A percentile compares a stretch with the other conserved stretches of the same genome.
Evolutionary conservation across 148 eudicot species (phyloP).

Genomic region (Spergularia marina): DNA sequence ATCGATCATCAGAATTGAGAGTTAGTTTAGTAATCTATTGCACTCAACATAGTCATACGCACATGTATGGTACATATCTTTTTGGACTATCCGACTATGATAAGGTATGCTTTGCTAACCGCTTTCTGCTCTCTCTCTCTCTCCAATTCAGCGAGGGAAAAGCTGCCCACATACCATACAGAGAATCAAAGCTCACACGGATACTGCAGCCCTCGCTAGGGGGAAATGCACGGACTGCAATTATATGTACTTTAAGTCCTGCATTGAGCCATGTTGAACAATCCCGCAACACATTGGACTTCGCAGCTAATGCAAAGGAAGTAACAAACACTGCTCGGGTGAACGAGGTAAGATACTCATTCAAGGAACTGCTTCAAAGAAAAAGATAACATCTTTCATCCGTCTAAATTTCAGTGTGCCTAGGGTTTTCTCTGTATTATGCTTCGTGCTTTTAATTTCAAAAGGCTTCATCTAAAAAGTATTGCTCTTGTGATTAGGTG

Average conservation of each 20-base stretch:
- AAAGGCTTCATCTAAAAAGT: conserved; percentile 8
- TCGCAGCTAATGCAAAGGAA: conserved; percentile 96
- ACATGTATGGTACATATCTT: not conserved
- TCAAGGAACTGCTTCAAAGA: not conserved
- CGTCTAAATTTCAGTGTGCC: not conserved
- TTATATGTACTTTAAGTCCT: conserved; percentile 96
- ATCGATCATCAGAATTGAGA: not conserved
- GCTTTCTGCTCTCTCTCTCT: not conserved
- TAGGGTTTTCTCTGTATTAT: conserved; percentile 10
- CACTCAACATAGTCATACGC: not conserved
- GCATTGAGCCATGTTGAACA: conserved; percentile 95
- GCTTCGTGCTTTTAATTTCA: not conserved
- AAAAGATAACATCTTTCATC: not conserved
- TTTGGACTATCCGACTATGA: too few relatives aligned
- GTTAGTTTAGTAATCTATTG: conserved; percentile 7
- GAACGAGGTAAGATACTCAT: conserved; percentile 61
- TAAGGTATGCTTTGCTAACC: conserved; percentile 16
- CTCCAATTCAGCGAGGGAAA: conserved; percentile 63
- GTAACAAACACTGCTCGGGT: conserved; percentile 89
- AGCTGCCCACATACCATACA: conserved; percentile 82
- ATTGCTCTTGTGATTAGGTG: conserved; percentile 46
- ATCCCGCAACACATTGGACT: conserved; percentile 83
- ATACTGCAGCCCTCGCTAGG: conserved; percentile 94
- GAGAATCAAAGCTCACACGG: conserved; percentile 96
- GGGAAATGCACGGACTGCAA: conserved; percentile 96